Evolutionary conservation across 2,329 filamentous ascomycete genomes (phyloP).

Genomic region (Paecilomyces sp.): DNA sequence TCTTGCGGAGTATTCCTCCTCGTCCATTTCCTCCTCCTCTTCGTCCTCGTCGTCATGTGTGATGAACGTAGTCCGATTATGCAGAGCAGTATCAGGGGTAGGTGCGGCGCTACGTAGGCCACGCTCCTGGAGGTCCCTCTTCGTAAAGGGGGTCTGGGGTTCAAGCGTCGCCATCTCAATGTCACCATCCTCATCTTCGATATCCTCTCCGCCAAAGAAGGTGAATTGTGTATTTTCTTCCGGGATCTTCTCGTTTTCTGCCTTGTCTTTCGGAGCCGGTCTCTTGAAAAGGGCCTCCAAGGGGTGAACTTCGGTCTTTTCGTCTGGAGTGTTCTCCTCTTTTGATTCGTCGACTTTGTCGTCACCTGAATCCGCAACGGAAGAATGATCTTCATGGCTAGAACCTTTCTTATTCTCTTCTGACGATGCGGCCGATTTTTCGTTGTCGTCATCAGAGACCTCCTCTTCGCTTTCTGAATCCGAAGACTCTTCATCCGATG

Average conservation of each 20-base stretch:
- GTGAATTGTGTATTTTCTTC: constrained; percentile 59
- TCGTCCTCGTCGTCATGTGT: constrained; percentile 16
- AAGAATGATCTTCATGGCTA: constrained; percentile 3
- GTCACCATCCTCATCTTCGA: constrained; percentile 44
- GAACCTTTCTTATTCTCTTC: neutral
- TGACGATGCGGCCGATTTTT: neutral
- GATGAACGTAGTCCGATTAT: constrained; percentile 48
- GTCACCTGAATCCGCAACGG: constrained; percentile 7
- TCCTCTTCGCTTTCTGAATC: constrained; percentile 20
- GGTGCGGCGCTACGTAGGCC: constrained; percentile 78
- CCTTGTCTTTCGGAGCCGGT: constrained; percentile 40
- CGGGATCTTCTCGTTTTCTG: constrained; percentile 25
- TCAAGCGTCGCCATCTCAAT: constrained; percentile 25
- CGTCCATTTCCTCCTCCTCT: constrained; percentile 12
- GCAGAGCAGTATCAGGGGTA: constrained; percentile 76
- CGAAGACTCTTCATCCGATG: constrained; percentile 16
- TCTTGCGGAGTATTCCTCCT: constrained; percentile 16
- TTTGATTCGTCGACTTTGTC: constrained; percentile 31
- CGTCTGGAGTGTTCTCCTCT: constrained; percentile 40
- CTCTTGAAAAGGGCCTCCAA: constrained; percentile 90
- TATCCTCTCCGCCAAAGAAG: constrained; percentile 63
- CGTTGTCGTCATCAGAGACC: constrained; percentile 10
- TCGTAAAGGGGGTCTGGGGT: constrained; percentile 78
- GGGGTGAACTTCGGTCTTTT: constrained; percentile 62
- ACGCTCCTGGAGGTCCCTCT: constrained; percentile 63